Percentiles rank a stretch among this genome's conserved stretches.
Evolutionary conservation across 2,329 filamentous ascomycete genomes (phyloP).

Genomic region (Aotearoamyces nothofagi): DNA sequence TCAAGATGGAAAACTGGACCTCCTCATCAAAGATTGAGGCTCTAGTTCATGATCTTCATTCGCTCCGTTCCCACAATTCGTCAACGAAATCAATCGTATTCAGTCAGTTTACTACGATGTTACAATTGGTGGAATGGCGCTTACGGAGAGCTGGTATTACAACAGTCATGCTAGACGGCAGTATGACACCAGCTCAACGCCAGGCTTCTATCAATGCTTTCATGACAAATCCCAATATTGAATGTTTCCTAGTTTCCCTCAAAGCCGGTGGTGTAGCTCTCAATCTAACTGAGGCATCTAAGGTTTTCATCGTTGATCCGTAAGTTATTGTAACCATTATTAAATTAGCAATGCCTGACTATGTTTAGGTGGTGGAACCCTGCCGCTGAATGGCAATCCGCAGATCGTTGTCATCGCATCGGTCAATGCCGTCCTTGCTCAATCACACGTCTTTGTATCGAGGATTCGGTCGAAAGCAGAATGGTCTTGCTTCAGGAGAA

Average conservation of each 20-base stretch:
- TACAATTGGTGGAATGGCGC: constrained; percentile 88
- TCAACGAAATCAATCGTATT: constrained; percentile 97
- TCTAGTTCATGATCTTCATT: constrained; percentile 85
- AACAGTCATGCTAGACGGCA: constrained; percentile 95
- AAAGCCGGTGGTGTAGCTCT: constrained; percentile 93
- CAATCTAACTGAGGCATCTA: constrained; percentile 86
- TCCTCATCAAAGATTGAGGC: constrained; percentile 97
- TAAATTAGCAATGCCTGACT: constrained; percentile 13
- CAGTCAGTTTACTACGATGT: constrained; percentile 91
- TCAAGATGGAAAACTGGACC: constrained; percentile 98
- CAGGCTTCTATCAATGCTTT: constrained; percentile 92
- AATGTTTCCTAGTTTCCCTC: constrained; percentile 89
- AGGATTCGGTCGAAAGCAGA: constrained; percentile 89
- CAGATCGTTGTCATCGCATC: constrained; percentile 87
- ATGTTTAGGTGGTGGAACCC: constrained; percentile 84
- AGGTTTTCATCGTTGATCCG: constrained; percentile 93
- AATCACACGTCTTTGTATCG: constrained; percentile 88
- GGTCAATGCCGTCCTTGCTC: constrained; percentile 88
- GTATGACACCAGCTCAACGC: constrained; percentile 87
- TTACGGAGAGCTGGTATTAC: constrained; percentile 93
- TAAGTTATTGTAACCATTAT: constrained; percentile 32
- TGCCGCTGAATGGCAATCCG: constrained; percentile 98
- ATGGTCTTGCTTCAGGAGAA: constrained; percentile 97
- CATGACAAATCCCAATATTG: constrained; percentile 87
- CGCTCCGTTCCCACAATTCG: constrained; percentile 78